Base-by-base conservation (phyloP, 805 yeast species). In the Yarrowia yakushimensis region DNA sequence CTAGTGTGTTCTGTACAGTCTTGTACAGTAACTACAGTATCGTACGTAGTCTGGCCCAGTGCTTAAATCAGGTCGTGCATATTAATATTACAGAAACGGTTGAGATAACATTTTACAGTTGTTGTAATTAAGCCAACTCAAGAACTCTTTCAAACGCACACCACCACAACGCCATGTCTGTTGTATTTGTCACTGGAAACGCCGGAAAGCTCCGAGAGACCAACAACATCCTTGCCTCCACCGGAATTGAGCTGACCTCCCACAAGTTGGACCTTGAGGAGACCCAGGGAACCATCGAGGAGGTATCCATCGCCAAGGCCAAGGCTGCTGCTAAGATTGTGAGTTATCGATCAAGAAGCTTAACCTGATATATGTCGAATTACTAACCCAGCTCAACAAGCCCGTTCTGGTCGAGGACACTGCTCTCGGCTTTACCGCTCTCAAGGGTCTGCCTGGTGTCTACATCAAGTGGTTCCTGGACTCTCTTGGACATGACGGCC, bases 331-430 rank as follows among this genome's bases (percentile, higher is more conserved):
- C 93, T 6, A 70, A 73, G 12, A 71, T 82, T 9, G 72, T 85
- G 28, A 61, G 73, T 66, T 18, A 12, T 17, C 11, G 31, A 27
- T 13, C n/a, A n/a, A n/a, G n/a, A 25, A 17, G 12, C 36, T 13
- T 28, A 34, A 48, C 17, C 36, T 7, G 15, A 20, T 10, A 12
- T 15, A 11, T n/a, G 9, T n/a, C 18, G 7, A 34, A 13, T 0
- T 20, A 36, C 48, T 55, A 41, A 55, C 36, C 8, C 54, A 72
- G 74, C 74, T 83, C 3, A 72, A 78, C 2, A 94, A 96, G 0
- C 93, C 98, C 0, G 97, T 90, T 0, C 79, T 94, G 63, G 97
- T 92, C 3, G 99, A 94, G 72, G 99, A 94, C 70, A 94, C 99
- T 0, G 92, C 96, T 57, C 81, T 94, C 39, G 89, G 87, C 4